These are phyloP conservation scores for Monarda citriodora DNA, from an alignment of 305 asterid genomes.

Conservation along the genomic window DNA sequence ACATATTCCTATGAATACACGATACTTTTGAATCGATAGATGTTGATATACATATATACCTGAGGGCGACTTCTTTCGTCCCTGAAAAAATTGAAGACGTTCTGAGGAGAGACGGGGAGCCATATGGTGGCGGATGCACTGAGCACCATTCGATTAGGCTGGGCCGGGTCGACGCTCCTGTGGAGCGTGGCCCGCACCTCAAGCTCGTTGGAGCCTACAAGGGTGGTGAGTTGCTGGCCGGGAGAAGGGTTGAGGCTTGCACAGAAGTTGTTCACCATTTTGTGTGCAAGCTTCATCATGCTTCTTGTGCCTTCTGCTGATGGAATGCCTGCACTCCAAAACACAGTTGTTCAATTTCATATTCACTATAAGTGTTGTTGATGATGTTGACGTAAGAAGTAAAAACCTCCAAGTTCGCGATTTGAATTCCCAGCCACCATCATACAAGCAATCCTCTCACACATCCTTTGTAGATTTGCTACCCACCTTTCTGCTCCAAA, in stretches of 20 bases:
- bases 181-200: constrained; percentile 86
- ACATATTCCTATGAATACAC: neutral
- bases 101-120: constrained; percentile 83
- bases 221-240: constrained; percentile 80
- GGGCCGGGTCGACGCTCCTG: constrained; percentile 75
- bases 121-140: constrained; percentile 95
- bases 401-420: constrained; percentile 66
- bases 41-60: constrained; percentile 28
- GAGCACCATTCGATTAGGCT: constrained; percentile 83
- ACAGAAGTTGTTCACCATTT: constrained; percentile 90
- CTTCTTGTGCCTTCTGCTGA: constrained; percentile 86
- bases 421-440: constrained; percentile 61
- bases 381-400: too few species aligned
- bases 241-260: constrained; percentile 72
- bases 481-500: constrained; percentile 98
- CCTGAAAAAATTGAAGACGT: constrained; percentile 68
- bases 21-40: too few species aligned
- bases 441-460: constrained; percentile 79
- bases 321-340: constrained; percentile 49
- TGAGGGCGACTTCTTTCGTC: constrained; percentile 86
- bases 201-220: constrained; percentile 59
- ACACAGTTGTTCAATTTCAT: neutral
- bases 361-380: too few species aligned
- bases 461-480: constrained; percentile 67
- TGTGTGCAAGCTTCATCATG: constrained; percentile 93